phyloP scores from a whole-genome alignment of 2,329 filamentous ascomycete genomes.

The Graphium sp. region DNA sequence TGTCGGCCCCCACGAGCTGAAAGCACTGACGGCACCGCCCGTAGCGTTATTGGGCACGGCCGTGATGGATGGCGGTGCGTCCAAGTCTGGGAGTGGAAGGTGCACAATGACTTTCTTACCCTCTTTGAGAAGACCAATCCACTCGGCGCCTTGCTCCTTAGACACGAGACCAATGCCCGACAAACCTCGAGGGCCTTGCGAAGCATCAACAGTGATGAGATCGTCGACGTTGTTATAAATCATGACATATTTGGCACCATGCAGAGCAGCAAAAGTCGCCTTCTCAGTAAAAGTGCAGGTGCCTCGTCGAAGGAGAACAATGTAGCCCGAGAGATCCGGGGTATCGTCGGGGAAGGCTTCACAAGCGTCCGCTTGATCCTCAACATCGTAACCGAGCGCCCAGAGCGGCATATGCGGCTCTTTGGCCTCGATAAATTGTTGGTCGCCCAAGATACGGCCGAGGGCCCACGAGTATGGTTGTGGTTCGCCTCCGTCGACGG shows the following conservation, averaged over 20 bases:
- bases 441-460: no score
- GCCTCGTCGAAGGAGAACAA: constrained; percentile 44
- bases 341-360: constrained; percentile 30
- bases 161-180: constrained; percentile 22
- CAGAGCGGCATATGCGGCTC: constrained; percentile 27
- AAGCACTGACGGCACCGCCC: constrained; percentile 33
- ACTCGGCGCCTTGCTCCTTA: constrained; percentile 20
- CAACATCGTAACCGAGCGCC: constrained; percentile 29
- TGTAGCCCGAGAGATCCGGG: constrained; percentile 36
- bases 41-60: constrained; percentile 19
- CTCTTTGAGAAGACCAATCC: constrained; percentile 22
- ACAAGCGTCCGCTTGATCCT: constrained; percentile 31
- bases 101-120: constrained; percentile 24
- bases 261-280: constrained; percentile 29
- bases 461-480: no score
- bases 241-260: constrained; percentile 43
- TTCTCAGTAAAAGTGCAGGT: constrained; percentile 38
- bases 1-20: constrained; percentile 43
- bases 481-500: constrained; percentile 16
- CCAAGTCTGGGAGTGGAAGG: constrained; percentile 22
- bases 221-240: constrained; percentile 38
- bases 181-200: constrained; percentile 13
- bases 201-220: constrained; percentile 16
- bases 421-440: constrained; percentile 26
- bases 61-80: constrained; percentile 15